These are phyloP conservation scores for Aspergillus luchuensis DNA, from an alignment of 2,329 filamentous ascomycete genomes.

Conservation along the genomic window DNA sequence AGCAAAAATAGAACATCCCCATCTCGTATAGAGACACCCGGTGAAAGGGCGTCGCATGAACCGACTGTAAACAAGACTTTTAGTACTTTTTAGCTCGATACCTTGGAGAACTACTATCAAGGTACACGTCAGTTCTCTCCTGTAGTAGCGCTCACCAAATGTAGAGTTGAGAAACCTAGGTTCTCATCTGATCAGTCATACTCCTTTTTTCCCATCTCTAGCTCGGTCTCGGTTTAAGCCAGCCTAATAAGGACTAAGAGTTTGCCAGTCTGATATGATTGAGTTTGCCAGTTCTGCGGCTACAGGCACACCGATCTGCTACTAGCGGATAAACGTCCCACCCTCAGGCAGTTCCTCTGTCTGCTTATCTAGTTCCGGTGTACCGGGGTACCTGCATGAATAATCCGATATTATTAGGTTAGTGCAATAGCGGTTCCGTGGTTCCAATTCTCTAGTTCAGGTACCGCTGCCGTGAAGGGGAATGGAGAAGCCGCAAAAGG, in stretches of 20 bases:
- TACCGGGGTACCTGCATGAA: slow-evolving; percentile 5
- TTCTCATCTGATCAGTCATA: background rate
- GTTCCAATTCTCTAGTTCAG: background rate
- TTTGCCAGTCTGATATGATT: slow-evolving; percentile 1
- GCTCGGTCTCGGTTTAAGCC: background rate
- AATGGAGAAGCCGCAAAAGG: background rate
- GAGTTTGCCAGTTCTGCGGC: slow-evolving; percentile 3
- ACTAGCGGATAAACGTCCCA: slow-evolving; percentile 2
- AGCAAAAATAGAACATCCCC: slow-evolving; percentile 3
- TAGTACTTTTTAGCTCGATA: background rate
- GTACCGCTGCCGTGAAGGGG: background rate
- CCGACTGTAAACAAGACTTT: slow-evolving; percentile 2
- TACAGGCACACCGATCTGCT: slow-evolving; percentile 6
- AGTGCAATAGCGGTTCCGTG: background rate
- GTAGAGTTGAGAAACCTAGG: background rate
- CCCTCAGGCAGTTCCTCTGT: slow-evolving; percentile 1
- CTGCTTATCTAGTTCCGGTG: background rate
- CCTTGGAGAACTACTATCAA: background rate
- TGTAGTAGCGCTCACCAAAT: background rate
- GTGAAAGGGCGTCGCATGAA: background rate
- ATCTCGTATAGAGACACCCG: background rate
- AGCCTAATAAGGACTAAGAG: background rate
- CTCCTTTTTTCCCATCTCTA: background rate
- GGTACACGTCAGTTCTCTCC: background rate
- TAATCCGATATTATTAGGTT: slow-evolving; percentile 3